Base-by-base conservation (phyloP, 805 yeast genomes). In the Maudiozyma serrabonitensis region DNA sequence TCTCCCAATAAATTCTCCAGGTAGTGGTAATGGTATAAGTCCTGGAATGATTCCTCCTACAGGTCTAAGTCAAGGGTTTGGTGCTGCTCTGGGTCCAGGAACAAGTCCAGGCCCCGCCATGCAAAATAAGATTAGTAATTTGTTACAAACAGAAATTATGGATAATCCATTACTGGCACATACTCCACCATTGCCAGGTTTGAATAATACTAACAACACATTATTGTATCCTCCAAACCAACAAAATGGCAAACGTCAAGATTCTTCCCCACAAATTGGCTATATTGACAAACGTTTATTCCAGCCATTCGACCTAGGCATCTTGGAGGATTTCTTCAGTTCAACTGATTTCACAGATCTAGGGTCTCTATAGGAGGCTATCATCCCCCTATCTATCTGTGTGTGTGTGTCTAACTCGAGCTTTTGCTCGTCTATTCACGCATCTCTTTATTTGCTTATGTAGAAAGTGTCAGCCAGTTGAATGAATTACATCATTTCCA, bases 251-350 rank as follows among this genome's bases (percentile, higher is more conserved):
- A 39, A 23, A 39, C 42, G 42, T n/a, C 32, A 26, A 42, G 35
- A 42, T 16, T 28, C 45, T 18, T 16, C 45, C n/a, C 31, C 31
- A 41, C 48, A 46, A 16, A 37, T 23, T 9, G 34, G 34, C 16
- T 21, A 26, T 19, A 42, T 42, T 8, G 45, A 42, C n/a, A 43
- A 39, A 6, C 28, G 45, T 11, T 16, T 38, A 18, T 25, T 19
- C 18, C 48, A 45, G 21, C 43, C 48, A 4, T 42, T 35, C 43
- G 54, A 59, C 43, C 41, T 62, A 31, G 64, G 64, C 15, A 59
- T 64, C 7, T 44, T 62, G 42, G 66, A 60, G 45, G 66, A 62
- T 16, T 62, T 62, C 45, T 48, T 62, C 26, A 56, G 53, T 28
- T 55, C 54, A 35, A 61, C 62, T 41, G 61, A 59, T 45, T 46